phyloP scores from a whole-genome alignment of 1,139 yeast genomes.

The Tardiomyces blankii region DNA sequence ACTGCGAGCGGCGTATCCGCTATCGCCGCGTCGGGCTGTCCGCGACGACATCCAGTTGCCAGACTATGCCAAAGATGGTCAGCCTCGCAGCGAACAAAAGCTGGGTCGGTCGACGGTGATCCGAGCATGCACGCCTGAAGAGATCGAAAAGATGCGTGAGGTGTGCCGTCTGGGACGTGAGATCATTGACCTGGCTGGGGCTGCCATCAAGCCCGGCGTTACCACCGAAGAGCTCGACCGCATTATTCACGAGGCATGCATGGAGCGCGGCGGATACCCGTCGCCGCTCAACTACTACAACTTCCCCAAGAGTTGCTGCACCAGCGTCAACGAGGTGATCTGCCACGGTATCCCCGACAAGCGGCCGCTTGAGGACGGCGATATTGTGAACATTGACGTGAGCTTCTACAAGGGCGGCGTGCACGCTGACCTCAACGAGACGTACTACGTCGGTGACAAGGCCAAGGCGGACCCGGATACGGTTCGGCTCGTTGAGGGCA shows the following conservation, averaged over 20 bases:
- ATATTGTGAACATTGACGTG: conserved; percentile 85
- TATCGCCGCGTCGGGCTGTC: conserved; percentile 56
- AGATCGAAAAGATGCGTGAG: conserved; percentile 60
- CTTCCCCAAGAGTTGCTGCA: conserved; percentile 88
- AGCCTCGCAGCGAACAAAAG: conserved; percentile 67
- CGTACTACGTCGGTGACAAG: conserved; percentile 92
- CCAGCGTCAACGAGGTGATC: conserved; percentile 87
- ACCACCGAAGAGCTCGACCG: conserved; percentile 91
- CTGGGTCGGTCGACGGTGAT: conserved; percentile 62
- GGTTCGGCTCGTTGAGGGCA: conserved; percentile 85
- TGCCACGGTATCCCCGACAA: conserved; percentile 98
- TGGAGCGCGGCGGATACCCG: conserved; percentile 87
- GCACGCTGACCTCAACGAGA: conserved; percentile 93
- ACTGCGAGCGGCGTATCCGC: conserved; percentile 71
- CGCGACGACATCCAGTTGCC: conserved; percentile 68
- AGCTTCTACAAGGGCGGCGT: conserved; percentile 76
- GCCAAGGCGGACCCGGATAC: conserved; percentile 63
- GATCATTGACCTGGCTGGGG: conserved; percentile 77
- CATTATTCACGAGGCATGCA: conserved; percentile 76
- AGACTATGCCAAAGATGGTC: conserved; percentile 76
- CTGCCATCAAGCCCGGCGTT: conserved; percentile 72
- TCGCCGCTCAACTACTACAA: conserved; percentile 92
- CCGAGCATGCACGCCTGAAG: conserved; percentile 49
- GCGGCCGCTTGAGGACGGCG: conserved; percentile 81
- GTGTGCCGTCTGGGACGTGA: conserved; percentile 77